Conservation (phyloP, 2,329 filamentous ascomycete species). For the Hypoxylon sp. region DNA sequence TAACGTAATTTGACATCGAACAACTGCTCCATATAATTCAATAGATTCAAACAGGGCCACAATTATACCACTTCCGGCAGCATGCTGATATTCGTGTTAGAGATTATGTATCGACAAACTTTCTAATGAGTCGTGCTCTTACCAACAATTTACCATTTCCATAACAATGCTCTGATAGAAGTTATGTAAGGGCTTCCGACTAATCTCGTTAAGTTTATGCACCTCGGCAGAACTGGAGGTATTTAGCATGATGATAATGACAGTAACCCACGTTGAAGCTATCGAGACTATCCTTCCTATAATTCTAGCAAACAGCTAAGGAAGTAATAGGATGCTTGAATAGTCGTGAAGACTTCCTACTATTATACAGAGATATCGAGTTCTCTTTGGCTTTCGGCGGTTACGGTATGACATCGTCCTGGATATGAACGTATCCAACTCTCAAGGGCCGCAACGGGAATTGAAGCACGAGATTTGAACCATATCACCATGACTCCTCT, state of each 20-base stretch:
- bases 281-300: not conserved
- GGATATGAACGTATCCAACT: not conserved
- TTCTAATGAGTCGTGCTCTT: not conserved
- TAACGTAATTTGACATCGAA: not conserved
- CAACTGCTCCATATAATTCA: not conserved
- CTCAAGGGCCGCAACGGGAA: not conserved
- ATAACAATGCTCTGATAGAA: not conserved
- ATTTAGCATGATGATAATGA: not conserved
- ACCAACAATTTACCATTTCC: not conserved
- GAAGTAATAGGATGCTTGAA: not conserved
- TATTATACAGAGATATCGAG: not conserved
- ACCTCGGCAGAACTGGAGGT: not conserved
- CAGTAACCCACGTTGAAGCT: not conserved
- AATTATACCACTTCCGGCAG: not conserved
- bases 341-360: not conserved
- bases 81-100: not conserved
- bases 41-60: not conserved
- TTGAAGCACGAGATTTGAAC: not conserved
- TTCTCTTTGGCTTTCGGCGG: not conserved
- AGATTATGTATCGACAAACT: not conserved
- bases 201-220: not conserved
- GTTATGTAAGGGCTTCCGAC: not conserved
- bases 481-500: not conserved
- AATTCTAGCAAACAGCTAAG: not conserved
- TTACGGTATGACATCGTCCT: not conserved